These are phyloP conservation scores for Platismatia glauca DNA, from an alignment of 495 filamentous ascomycete genomes.

Conservation along the genomic window DNA sequence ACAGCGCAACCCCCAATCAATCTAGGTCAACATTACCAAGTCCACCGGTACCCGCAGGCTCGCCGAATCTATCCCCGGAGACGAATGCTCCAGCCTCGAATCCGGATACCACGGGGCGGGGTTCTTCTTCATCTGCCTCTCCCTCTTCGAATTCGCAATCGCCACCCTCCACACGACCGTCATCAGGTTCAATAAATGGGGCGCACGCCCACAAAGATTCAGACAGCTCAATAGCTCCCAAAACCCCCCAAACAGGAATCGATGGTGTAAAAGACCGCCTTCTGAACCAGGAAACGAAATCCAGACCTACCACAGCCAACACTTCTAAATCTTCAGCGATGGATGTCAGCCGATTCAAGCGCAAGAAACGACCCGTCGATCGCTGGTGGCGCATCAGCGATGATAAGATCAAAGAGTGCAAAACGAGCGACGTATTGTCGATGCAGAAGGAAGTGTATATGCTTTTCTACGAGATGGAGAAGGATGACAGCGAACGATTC, in stretches of 20 bases:
- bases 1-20: conserved; percentile 48
- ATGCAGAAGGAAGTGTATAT: conserved; percentile 97
- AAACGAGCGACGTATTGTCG: conserved; percentile 76
- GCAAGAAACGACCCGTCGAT: conserved; percentile 51
- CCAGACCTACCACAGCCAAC: conserved; percentile 3
- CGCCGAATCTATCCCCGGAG: conserved; percentile 10
- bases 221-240: not conserved
- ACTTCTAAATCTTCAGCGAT: conserved; percentile 11
- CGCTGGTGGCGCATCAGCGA: conserved; percentile 98
- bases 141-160: conserved; percentile 28
- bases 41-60: conserved; percentile 28
- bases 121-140: conserved; percentile 30
- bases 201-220: not conserved
- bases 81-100: conserved; percentile 13
- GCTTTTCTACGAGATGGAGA: conserved; percentile 85
- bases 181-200: conserved; percentile 13
- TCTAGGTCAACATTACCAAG: conserved; percentile 35
- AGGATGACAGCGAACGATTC: not conserved
- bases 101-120: conserved; percentile 4
- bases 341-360: conserved; percentile 17
- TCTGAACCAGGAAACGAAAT: not conserved
- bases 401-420: conserved; percentile 90
- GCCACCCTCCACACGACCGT: conserved; percentile 21
- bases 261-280: conserved; percentile 1
- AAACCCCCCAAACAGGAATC: not conserved